Base-by-base conservation (phyloP, 2,329 filamentous ascomycete species). In the Penicillium palitans region DNA sequence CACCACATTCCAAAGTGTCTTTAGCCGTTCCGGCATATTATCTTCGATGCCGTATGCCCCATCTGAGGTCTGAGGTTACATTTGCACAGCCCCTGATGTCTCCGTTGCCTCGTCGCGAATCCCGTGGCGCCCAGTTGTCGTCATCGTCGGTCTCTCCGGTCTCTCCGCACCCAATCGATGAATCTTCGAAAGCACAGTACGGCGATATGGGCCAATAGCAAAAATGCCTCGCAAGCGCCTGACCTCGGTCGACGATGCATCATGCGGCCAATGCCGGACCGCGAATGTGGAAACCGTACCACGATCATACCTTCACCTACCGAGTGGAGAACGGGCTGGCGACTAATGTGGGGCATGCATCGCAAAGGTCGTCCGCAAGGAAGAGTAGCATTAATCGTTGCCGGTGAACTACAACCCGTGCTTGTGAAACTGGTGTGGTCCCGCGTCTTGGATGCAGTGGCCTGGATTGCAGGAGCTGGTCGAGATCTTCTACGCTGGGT, bases 271-370 rank as follows among this genome's bases (percentile, higher is more conserved):
- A 41, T 41, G 39, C 39, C 12, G 8, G 8, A 41, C 39, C 9
- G 9, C 39, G 27, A 10, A 7, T 29, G 39, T n/a, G 39, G 39
- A 21, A 41, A 41, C 24, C 24, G 9, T 37, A 8, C 37, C 24
- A 42, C 31, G 42, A 55, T 41, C 52, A 7, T 7, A n/a, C 52
- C n/a, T 7, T 37, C 49, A 33, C 44, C 35, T 48, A 49, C 42
- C 31, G 25, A 42, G 42, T 49, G 33, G 42, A 48, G 33, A 31
- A 17, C 13, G n/a, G 37, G 44, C 44, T 48, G 21, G 35, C 19
- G 27, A 42, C 25, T 44, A 42, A 17, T 33, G 35, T 44, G 31
- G 40, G 47, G 12, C n/a, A 33, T 44, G 13, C 10, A 13, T 50
- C 54, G 15, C 13, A 39, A 45, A 52, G 45, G n/a, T 25, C 21